Conservation (phyloP, 2,329 filamentous ascomycete species). For the Neonectria neomacrospora region DNA sequence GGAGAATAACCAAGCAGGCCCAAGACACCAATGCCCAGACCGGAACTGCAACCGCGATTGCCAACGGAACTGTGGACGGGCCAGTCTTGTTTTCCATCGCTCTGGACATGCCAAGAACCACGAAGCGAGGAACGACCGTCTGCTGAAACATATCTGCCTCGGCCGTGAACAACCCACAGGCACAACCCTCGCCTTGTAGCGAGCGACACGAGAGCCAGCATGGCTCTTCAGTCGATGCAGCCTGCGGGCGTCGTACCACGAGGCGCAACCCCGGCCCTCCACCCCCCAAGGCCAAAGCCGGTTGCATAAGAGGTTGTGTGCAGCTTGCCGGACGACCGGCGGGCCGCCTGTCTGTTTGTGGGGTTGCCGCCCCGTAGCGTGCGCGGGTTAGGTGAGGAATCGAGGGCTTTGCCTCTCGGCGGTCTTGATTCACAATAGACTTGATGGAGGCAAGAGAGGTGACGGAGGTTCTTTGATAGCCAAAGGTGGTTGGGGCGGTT, state of each 20-base stretch:
- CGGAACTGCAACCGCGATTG: not conserved
- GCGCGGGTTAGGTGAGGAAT: conserved; percentile 7
- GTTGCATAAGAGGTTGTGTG: conserved; percentile 20
- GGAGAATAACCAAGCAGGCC: conserved; percentile 6
- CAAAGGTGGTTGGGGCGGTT: not conserved
- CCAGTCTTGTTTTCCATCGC: conserved; percentile 34
- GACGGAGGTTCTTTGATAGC: not conserved
- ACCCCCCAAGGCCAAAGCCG: not conserved
- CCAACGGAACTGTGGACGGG: not conserved
- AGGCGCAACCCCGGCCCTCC: conserved; percentile 10
- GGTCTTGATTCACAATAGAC: not conserved
- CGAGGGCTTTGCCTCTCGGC: not conserved
- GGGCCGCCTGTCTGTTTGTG: conserved; percentile 20
- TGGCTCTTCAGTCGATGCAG: conserved; percentile 2
- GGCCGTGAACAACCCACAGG: conserved; percentile 17
- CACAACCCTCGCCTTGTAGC: conserved; percentile 16
- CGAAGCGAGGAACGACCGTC: conserved; percentile 33
- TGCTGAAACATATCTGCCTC: conserved; percentile 35
- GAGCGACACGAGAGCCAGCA: conserved; percentile 9
- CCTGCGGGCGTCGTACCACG: conserved; percentile 26
- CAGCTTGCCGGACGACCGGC: conserved; percentile 25
- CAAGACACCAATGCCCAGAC: conserved; percentile 4
- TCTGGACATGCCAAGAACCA: conserved; percentile 37
- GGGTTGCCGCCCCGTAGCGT: conserved; percentile 23
- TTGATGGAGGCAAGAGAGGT: not conserved